Percentiles rank a stretch among this genome's conserved stretches.
phyloP scores from a whole-genome alignment of 176 grass and related monocot species.

The Otatea glauca region DNA sequence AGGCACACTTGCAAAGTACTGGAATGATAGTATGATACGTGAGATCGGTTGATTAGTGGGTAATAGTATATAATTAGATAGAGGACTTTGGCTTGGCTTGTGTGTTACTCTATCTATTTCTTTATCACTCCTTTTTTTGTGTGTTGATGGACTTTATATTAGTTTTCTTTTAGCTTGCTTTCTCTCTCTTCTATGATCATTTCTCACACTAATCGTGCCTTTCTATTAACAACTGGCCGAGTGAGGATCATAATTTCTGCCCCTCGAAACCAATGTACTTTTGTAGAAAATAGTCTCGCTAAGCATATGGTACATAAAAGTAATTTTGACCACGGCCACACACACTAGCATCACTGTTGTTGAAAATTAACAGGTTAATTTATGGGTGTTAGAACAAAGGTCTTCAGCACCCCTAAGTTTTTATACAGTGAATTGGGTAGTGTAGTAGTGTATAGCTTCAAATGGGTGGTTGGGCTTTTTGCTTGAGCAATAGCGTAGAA shows the following conservation, averaged over 20 bases:
- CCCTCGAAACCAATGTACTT: not conserved
- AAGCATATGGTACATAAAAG: too few relatives aligned
- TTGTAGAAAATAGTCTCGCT: too few relatives aligned
- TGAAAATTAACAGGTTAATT: too few relatives aligned
- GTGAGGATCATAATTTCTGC: not conserved
- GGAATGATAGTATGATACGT: too few relatives aligned
- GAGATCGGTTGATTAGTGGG: not conserved
- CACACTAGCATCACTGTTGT: too few relatives aligned
- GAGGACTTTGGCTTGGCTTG: slow-evolving; percentile 38
- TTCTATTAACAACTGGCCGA: not conserved
- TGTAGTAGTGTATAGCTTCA: too few relatives aligned
- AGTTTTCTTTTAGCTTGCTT: not conserved
- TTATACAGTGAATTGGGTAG: too few relatives aligned
- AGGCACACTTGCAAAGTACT: not conserved
- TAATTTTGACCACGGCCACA: too few relatives aligned
- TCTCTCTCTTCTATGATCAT: slow-evolving; percentile 30
- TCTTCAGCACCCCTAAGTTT: too few relatives aligned
- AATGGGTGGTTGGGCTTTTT: not conserved
- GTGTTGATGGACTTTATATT: not conserved
- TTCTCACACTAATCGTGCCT: not conserved
- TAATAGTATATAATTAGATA: not conserved
- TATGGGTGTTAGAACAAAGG: too few relatives aligned
- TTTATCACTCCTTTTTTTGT: not conserved
- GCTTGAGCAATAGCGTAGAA: not conserved
- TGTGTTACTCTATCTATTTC: slow-evolving; percentile 45